These are phyloP conservation scores for Piper betle DNA, from an alignment of 164 flowering plant genomes.

Conservation along the genomic window DNA sequence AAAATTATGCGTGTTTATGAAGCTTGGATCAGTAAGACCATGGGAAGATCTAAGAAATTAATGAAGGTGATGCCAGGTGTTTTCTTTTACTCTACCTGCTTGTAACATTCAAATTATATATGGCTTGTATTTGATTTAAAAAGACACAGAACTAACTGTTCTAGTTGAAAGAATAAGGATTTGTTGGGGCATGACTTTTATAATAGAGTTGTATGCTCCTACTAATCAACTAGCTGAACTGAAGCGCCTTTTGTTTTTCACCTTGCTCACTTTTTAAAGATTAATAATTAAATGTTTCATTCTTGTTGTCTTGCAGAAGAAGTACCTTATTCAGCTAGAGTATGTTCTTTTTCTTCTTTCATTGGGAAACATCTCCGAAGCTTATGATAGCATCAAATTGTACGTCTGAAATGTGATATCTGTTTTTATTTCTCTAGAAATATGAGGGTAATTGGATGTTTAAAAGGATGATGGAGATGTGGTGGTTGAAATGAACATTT, in stretches of 20 bases:
- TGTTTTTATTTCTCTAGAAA: background rate
- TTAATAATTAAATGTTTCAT: background rate
- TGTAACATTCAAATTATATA: background rate
- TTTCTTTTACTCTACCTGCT: background rate
- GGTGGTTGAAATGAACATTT: too few species aligned
- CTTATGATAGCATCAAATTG: slow-evolving; percentile 30
- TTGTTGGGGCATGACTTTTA: too few species aligned
- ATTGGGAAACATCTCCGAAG: slow-evolving; percentile 30
- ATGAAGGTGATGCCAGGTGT: background rate
- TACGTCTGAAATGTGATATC: slow-evolving; percentile 13
- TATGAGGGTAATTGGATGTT: background rate
- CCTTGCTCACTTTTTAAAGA: background rate
- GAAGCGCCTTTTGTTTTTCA: too few species aligned
- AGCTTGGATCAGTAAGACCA: background rate
- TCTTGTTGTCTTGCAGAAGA: slow-evolving; percentile 18
- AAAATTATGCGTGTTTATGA: background rate
- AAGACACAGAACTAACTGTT: too few species aligned
- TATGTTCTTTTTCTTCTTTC: slow-evolving; percentile 27
- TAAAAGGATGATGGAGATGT: too few species aligned
- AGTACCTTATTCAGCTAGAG: slow-evolving; percentile 35
- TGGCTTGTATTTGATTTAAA: too few species aligned
- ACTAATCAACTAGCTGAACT: too few species aligned
- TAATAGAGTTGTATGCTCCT: too few species aligned
- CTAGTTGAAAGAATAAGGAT: too few species aligned
- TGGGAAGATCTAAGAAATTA: background rate